A percentile compares a stretch with the other conserved stretches of the same genome.
Evolutionary conservation across 1,284 basidiomycete species (phyloP).

Genomic region (Ganoderma boninense): DNA sequence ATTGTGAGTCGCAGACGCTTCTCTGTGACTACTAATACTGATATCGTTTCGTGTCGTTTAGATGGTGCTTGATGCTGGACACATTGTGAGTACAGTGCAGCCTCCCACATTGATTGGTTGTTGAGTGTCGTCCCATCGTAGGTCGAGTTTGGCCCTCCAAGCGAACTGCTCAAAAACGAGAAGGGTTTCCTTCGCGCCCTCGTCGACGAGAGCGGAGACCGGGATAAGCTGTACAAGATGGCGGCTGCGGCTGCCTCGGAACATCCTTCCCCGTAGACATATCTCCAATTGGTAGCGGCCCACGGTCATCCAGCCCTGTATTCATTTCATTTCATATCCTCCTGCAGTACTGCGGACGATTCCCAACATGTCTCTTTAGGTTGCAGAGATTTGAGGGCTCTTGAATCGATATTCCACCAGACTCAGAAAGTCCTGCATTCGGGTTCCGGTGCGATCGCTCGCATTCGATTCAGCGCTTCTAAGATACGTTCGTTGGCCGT

Average conservation of each 20-base stretch:
- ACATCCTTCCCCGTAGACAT: background rate
- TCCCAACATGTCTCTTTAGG: too few species aligned
- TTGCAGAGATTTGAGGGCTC: too few species aligned
- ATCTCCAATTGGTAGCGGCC: too few species aligned
- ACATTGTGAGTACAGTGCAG: slow-evolving; percentile 37
- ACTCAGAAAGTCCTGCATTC: too few species aligned
- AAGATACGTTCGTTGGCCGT: too few species aligned
- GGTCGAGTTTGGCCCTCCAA: slow-evolving; percentile 69
- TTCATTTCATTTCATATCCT: too few species aligned
- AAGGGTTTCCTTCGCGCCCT: slow-evolving; percentile 62
- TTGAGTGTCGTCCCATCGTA: slow-evolving; percentile 29
- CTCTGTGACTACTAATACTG: slow-evolving; percentile 4
- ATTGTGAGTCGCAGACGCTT: slow-evolving; percentile 41
- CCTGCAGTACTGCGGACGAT: too few species aligned
- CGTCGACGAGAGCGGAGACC: slow-evolving; percentile 66
- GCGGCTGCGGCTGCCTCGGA: slow-evolving; percentile 33
- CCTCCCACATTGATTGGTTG: background rate
- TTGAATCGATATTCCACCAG: too few species aligned
- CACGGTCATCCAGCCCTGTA: too few species aligned
- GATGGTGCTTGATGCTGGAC: slow-evolving; percentile 51
- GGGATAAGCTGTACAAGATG: slow-evolving; percentile 55
- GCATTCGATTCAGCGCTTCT: background rate
- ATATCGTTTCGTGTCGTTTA: slow-evolving; percentile 15
- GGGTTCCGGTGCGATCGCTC: background rate
- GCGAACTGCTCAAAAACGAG: slow-evolving; percentile 61